Conservation (phyloP, 345 rosid species). For the Pugionium cornutum region DNA sequence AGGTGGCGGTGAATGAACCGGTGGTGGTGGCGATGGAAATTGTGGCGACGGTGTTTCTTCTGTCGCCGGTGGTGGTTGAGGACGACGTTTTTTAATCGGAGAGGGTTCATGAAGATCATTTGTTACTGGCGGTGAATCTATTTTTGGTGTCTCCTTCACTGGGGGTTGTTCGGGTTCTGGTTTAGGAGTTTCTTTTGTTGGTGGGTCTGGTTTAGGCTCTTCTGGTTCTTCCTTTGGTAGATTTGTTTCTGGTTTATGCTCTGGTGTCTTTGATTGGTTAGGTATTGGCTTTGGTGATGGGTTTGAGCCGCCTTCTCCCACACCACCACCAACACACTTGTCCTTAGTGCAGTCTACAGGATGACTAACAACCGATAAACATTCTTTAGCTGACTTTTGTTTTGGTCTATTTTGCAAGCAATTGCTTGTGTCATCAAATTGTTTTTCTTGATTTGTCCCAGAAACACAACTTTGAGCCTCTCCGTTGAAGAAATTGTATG, state of each 20-base stretch:
- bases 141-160: conserved; percentile 28
- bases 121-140: conserved; percentile 28
- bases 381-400: conserved; percentile 46
- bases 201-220: too few relatives aligned
- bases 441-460: conserved; percentile 32
- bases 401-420: conserved; percentile 52
- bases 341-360: conserved; percentile 58
- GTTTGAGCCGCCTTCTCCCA: conserved; percentile 20
- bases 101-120: conserved; percentile 36
- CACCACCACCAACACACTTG: conserved; percentile 40
- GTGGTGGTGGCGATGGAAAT: conserved; percentile 3
- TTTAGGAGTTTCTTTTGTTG: too few relatives aligned
- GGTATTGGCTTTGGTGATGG: conserved; percentile 39
- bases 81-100: conserved; percentile 32
- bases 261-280: conserved; percentile 30
- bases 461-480: conserved; percentile 54
- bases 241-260: conserved; percentile 16
- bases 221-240: conserved; percentile 30
- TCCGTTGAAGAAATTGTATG: conserved; percentile 63
- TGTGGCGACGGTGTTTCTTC: conserved; percentile 31
- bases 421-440: conserved; percentile 50
- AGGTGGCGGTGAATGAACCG: too few relatives aligned
- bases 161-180: conserved; percentile 27
- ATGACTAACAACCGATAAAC: conserved; percentile 44
- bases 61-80: conserved; percentile 27